Evolutionary conservation across 805 yeast genomes (phyloP).

Genomic region (Candida tibetensis): DNA sequence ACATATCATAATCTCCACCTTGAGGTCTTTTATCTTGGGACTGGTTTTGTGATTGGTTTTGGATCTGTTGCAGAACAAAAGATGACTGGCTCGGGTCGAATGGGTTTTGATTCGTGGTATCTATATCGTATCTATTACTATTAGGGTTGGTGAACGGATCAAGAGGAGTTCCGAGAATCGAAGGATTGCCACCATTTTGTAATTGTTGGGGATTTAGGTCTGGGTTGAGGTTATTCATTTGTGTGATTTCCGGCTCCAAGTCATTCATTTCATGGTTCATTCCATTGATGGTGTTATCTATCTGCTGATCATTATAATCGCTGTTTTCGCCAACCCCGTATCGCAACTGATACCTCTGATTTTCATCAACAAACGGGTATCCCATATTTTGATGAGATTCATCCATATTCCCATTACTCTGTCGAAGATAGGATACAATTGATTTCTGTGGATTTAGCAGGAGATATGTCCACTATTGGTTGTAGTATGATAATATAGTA

Average conservation of each 20-base stretch:
- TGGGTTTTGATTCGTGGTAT: not conserved
- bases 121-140: not conserved
- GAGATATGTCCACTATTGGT: not conserved
- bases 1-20: slow-evolving; percentile 7
- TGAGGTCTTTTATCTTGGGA: not conserved
- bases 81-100: not conserved
- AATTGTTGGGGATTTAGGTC: not conserved
- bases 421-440: not conserved
- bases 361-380: not conserved
- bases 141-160: not conserved
- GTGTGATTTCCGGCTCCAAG: not conserved
- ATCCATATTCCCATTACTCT: not conserved
- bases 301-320: not conserved
- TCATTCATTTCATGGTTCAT: not conserved
- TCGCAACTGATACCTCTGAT: not conserved
- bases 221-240: not conserved
- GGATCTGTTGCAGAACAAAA: not conserved
- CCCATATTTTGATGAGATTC: not conserved
- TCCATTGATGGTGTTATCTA: not conserved
- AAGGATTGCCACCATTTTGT: not conserved
- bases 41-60: slow-evolving; percentile 1
- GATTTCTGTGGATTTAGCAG: not conserved
- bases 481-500: not conserved
- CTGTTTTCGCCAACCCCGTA: not conserved
- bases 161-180: not conserved